A percentile compares a stretch with the other conserved stretches of the same genome.
Evolutionary conservation across 169 alveolate genomes (phyloP).

Genomic region (Plasmodium blacklocki): DNA sequence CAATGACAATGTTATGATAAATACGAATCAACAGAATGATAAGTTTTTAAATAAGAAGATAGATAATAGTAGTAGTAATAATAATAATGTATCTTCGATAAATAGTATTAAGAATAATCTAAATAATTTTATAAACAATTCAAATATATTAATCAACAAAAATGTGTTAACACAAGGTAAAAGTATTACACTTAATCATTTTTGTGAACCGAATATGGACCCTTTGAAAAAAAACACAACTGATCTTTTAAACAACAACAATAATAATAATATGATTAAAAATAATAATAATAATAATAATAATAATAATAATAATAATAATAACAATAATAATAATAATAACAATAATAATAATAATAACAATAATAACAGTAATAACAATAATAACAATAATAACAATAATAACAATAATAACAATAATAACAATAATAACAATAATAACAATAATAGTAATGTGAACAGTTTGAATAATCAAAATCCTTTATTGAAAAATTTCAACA

Average conservation of each 20-base stretch:
- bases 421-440: too few species aligned
- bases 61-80: neutral
- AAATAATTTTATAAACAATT: constrained; percentile 16
- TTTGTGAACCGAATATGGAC: neutral
- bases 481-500: constrained; percentile 28
- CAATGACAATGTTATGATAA: neutral
- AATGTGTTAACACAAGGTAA: neutral
- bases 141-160: neutral
- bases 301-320: too few species aligned
- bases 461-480: constrained; percentile 7
- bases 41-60: constrained; percentile 9
- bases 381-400: neutral
- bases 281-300: too few species aligned
- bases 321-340: too few species aligned
- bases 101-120: constrained; percentile 9
- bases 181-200: neutral
- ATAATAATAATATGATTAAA: too few species aligned
- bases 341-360: too few species aligned
- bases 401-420: too few species aligned
- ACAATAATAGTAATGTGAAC: neutral
- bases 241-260: constrained; percentile 5
- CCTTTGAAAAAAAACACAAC: neutral
- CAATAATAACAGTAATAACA: too few species aligned
- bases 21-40: constrained; percentile 15
- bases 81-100: neutral